phyloP scores from a whole-genome alignment of 2,329 filamentous ascomycete species.

The Colletotrichum trifolii region DNA sequence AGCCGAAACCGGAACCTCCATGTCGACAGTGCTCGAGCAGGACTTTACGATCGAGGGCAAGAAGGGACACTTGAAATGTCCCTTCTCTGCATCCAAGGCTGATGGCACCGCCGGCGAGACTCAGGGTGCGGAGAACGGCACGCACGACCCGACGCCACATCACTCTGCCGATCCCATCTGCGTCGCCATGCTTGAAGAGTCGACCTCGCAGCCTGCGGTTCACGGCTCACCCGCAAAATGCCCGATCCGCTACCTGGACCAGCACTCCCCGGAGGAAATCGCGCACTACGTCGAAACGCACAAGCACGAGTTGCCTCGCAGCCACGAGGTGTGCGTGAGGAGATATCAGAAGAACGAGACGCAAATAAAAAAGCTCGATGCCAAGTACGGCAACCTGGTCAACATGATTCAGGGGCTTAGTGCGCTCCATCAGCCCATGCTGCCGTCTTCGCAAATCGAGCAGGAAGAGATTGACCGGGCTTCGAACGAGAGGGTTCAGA shows the following conservation, averaged over 20 bases:
- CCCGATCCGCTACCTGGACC: slow-evolving; percentile 91
- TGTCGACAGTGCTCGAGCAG: slow-evolving; percentile 79
- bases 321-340: slow-evolving; percentile 91
- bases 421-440: slow-evolving; percentile 86
- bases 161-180: slow-evolving; percentile 70
- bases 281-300: slow-evolving; percentile 94
- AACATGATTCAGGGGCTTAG: slow-evolving; percentile 95
- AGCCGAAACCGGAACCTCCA: slow-evolving; percentile 61
- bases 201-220: slow-evolving; percentile 61
- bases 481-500: slow-evolving; percentile 80
- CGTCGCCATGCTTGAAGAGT: slow-evolving; percentile 72
- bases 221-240: slow-evolving; percentile 73
- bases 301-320: slow-evolving; percentile 93
- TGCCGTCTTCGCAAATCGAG: slow-evolving; percentile 71
- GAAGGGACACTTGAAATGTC: slow-evolving; percentile 82
- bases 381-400: slow-evolving; percentile 91
- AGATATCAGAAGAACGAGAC: slow-evolving; percentile 89
- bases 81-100: slow-evolving; percentile 68
- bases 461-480: slow-evolving; percentile 58
- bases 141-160: slow-evolving; percentile 57
- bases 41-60: slow-evolving; percentile 91
- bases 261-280: slow-evolving; percentile 92
- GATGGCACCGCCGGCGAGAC: slow-evolving; percentile 28
- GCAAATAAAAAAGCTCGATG: slow-evolving; percentile 88
- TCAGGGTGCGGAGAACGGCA: slow-evolving; percentile 19